These are phyloP conservation scores for Centrapalus pauciflorus DNA, from an alignment of 129 eudicot genomes.

Conservation along the genomic window DNA sequence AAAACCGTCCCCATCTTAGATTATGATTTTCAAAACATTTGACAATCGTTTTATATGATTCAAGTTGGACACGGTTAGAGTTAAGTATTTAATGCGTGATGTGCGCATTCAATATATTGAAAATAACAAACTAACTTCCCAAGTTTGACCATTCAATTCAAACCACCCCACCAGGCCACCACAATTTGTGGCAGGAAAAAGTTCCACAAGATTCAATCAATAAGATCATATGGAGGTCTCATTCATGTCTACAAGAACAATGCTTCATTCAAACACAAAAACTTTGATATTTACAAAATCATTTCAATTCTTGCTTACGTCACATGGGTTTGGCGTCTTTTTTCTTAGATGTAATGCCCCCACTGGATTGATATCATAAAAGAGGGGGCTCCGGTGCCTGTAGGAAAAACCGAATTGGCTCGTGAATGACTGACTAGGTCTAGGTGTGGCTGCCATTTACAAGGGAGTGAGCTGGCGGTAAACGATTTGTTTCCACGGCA, in stretches of 20 bases:
- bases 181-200: not conserved
- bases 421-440: too few relatives aligned
- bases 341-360: not conserved
- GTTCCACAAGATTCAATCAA: slow-evolving; percentile 1
- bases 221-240: not conserved
- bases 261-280: slow-evolving; percentile 8
- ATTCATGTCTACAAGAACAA: slow-evolving; percentile 2
- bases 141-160: not conserved
- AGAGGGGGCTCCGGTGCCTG: too few relatives aligned
- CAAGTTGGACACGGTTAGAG: not conserved
- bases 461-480: not conserved
- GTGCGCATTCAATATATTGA: slow-evolving; percentile 14
- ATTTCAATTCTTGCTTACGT: not conserved
- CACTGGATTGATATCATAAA: too few relatives aligned
- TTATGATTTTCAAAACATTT: slow-evolving; percentile 19
- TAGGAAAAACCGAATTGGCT: too few relatives aligned
- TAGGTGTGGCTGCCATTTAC: too few relatives aligned
- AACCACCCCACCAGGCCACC: not conserved
- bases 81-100: slow-evolving; percentile 1
- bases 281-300: slow-evolving; percentile 22
- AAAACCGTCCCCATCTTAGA: not conserved
- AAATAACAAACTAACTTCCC: slow-evolving; percentile 11
- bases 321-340: not conserved
- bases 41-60: not conserved
- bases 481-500: not conserved